Percentiles rank a stretch among this genome's conserved stretches.
phyloP scores from a whole-genome alignment of 768 basidiomycete genomes.

The Cubamyces lactineus region DNA sequence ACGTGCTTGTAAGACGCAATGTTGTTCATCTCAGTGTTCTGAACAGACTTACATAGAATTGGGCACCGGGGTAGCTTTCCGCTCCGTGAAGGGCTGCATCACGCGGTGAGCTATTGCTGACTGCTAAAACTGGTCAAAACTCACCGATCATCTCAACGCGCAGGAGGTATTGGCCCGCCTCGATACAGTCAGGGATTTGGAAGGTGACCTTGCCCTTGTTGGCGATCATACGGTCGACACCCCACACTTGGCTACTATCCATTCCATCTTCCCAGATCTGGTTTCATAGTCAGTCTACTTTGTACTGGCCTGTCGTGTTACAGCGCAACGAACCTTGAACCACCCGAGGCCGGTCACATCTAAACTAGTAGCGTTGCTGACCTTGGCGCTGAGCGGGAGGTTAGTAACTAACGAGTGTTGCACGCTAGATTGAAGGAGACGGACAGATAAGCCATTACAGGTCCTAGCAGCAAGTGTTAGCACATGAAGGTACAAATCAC shows the following conservation, averaged over 20 bases:
- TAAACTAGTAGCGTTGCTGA: constrained; percentile 48
- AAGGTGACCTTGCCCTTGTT: constrained; percentile 56
- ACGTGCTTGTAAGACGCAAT: too few species aligned
- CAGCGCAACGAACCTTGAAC: constrained; percentile 41
- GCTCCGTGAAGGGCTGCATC: constrained; percentile 48
- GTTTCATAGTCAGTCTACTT: not conserved
- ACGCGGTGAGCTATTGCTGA: not conserved
- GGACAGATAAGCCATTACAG: constrained; percentile 22
- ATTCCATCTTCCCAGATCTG: constrained; percentile 52
- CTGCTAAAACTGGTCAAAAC: not conserved
- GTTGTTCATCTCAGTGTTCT: not conserved
- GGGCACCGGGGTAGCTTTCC: constrained; percentile 53
- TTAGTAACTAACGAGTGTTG: not conserved
- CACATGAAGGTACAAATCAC: not conserved
- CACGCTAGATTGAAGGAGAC: not conserved
- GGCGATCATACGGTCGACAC: constrained; percentile 47
- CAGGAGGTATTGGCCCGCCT: constrained; percentile 51
- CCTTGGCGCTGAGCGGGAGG: constrained; percentile 43
- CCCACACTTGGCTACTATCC: constrained; percentile 44
- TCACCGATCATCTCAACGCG: constrained; percentile 55
- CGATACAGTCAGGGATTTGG: constrained; percentile 50
- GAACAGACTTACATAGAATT: constrained; percentile 46
- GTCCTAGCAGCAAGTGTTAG: constrained; percentile 3
- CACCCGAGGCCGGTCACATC: constrained; percentile 51
- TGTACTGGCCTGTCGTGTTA: too few species aligned